Conservation (phyloP, 202 grass and related monocot genomes). For the Setaria viridis region DNA sequence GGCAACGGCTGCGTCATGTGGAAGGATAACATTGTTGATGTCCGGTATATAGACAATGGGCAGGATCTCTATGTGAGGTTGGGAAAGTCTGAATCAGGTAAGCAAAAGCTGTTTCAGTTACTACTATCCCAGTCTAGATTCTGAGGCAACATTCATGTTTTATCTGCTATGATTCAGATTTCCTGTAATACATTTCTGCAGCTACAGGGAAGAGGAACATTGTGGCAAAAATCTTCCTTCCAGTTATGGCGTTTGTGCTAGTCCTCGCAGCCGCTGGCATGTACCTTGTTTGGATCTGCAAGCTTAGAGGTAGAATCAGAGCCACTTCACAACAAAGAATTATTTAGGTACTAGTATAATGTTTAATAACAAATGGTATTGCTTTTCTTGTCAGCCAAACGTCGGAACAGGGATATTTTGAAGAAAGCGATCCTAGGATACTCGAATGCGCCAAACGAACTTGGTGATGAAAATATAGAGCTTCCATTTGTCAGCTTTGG, state of each 20-base stretch:
- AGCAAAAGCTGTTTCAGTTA: not conserved
- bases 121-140: not conserved
- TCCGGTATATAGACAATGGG: constrained; percentile 45
- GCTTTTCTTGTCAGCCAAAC: not conserved
- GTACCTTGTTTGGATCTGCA: constrained; percentile 38
- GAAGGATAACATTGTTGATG: constrained; percentile 43
- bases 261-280: not conserved
- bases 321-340: not conserved
- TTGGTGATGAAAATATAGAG: constrained; percentile 29
- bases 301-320: constrained; percentile 51
- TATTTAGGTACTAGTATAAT: not conserved
- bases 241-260: constrained; percentile 23
- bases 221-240: constrained; percentile 7
- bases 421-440: constrained; percentile 16
- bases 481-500: constrained; percentile 35
- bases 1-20: constrained; percentile 51
- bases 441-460: not conserved
- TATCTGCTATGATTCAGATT: not conserved
- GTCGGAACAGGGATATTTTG: not conserved
- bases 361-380: not conserved
- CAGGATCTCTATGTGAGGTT: constrained; percentile 34
- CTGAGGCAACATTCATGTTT: not conserved
- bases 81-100: constrained; percentile 27
- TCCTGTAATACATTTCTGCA: constrained; percentile 13
- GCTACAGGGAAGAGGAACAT: not conserved